These are phyloP conservation scores for Globisporangium echinulatum DNA, from an alignment of 352 stramenopile species.

Conservation along the genomic window DNA sequence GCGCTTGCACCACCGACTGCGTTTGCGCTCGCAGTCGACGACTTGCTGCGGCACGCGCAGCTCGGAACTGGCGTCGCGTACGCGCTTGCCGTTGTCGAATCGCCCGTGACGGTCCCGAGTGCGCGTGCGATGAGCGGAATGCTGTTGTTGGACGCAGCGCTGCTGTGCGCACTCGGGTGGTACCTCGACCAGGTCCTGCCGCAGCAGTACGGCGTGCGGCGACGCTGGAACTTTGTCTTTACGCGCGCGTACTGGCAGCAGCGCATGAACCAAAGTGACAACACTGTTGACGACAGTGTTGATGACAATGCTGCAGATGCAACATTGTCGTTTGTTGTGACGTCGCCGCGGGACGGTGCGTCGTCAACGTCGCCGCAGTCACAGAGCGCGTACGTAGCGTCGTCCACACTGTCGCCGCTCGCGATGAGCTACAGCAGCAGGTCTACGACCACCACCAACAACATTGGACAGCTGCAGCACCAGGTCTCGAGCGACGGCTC, in stretches of 20 bases:
- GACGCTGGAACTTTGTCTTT: slow-evolving; percentile 90
- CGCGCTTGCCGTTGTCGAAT: slow-evolving; percentile 30
- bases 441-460: background rate
- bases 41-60: slow-evolving; percentile 49
- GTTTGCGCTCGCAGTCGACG: slow-evolving; percentile 59
- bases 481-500: slow-evolving; percentile 25
- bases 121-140: slow-evolving; percentile 50
- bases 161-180: slow-evolving; percentile 81
- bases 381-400: slow-evolving; percentile 15
- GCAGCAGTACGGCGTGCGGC: slow-evolving; percentile 81
- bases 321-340: slow-evolving; percentile 7
- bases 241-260: slow-evolving; percentile 27
- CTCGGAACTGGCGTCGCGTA: slow-evolving; percentile 58
- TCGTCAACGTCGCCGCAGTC: slow-evolving; percentile 13
- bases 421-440: slow-evolving; percentile 5
- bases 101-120: slow-evolving; percentile 36
- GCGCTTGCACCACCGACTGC: slow-evolving; percentile 55
- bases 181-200: slow-evolving; percentile 93
- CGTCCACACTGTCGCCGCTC: background rate
- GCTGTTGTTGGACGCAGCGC: slow-evolving; percentile 66
- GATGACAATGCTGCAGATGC: too few relatives aligned
- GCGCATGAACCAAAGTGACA: too few relatives aligned
- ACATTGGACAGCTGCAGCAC: slow-evolving; percentile 15
- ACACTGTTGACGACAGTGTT: too few relatives aligned
- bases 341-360: slow-evolving; percentile 1